These are phyloP conservation scores for Nemania sp. DNA, from an alignment of 2,329 filamentous ascomycete genomes.

Conservation along the genomic window DNA sequence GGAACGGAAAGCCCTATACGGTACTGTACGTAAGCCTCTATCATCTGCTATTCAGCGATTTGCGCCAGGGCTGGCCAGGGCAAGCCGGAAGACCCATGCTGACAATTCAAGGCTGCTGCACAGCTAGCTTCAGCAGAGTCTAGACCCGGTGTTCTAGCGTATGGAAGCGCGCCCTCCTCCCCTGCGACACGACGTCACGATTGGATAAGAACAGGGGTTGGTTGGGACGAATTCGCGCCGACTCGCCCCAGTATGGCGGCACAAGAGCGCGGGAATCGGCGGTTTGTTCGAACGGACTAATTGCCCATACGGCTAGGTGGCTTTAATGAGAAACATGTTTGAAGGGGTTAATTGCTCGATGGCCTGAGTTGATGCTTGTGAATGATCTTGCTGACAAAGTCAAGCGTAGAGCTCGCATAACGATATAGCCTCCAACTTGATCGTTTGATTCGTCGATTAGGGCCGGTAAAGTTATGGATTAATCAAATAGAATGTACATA, in stretches of 20 bases:
- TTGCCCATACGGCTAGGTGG: constrained; percentile 2
- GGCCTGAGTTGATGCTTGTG: constrained; percentile 6
- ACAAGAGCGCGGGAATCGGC: constrained; percentile 20
- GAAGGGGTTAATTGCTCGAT: constrained; percentile 26
- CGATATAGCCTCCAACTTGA: not conserved
- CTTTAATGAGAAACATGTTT: constrained; percentile 40
- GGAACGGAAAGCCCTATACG: not conserved
- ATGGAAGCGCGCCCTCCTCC: constrained; percentile 20
- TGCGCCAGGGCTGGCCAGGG: constrained; percentile 25
- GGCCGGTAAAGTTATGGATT: constrained; percentile 9
- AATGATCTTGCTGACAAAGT: constrained; percentile 2
- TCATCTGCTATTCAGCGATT: constrained; percentile 6
- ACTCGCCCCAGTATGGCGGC: constrained; percentile 25
- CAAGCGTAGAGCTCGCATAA: constrained; percentile 26
- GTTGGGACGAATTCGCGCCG: constrained; percentile 16
- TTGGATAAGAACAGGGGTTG: constrained; percentile 8
- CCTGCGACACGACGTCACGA: constrained; percentile 31
- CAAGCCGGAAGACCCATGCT: constrained; percentile 15
- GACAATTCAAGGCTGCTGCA: constrained; percentile 24
- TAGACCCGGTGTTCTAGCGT: constrained; percentile 31
- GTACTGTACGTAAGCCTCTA: not conserved
- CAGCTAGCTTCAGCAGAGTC: constrained; percentile 37
- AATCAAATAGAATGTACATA: constrained; percentile 21
- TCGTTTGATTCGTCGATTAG: constrained; percentile 16
- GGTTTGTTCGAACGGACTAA: not conserved